Percentiles rank a stretch among this genome's conserved stretches.
Evolutionary conservation across 2,329 filamentous ascomycete species (phyloP).

Genomic region (Aspergillus sp.): DNA sequence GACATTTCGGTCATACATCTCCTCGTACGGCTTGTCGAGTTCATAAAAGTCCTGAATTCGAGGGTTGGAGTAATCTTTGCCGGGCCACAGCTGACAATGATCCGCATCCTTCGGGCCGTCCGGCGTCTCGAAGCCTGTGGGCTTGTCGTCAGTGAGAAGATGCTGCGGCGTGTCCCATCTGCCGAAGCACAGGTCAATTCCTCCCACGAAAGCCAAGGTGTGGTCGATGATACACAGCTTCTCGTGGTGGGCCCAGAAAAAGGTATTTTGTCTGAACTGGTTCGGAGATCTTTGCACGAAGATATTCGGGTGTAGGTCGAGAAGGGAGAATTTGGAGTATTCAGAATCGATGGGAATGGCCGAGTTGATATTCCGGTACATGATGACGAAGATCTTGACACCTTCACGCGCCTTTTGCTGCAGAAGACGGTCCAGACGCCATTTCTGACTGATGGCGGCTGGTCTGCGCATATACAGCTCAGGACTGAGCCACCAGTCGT

Average conservation of each 20-base stretch:
- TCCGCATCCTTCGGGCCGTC: constrained; percentile 79
- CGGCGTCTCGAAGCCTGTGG: constrained; percentile 83
- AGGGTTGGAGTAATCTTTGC: constrained; percentile 97
- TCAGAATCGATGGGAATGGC: constrained; percentile 97
- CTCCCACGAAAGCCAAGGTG: constrained; percentile 90
- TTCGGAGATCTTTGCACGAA: constrained; percentile 96
- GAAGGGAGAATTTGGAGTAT: constrained; percentile 93
- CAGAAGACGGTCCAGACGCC: constrained; percentile 89
- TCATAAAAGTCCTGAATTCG: constrained; percentile 92
- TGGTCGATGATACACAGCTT: constrained; percentile 98
- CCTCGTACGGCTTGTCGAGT: constrained; percentile 90
- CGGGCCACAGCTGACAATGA: constrained; percentile 93
- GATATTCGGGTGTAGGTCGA: constrained; percentile 93
- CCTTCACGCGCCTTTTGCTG: constrained; percentile 91
- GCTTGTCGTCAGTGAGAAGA: constrained; percentile 84
- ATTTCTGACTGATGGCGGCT: constrained; percentile 94
- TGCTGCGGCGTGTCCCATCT: constrained; percentile 97
- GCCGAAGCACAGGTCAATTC: constrained; percentile 94
- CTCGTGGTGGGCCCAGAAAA: constrained; percentile 98
- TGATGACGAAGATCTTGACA: constrained; percentile 95
- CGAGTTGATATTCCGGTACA: constrained; percentile 96
- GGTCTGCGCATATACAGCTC: constrained; percentile 94
- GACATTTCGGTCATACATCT: constrained; percentile 93
- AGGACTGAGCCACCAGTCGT: constrained; percentile 98
- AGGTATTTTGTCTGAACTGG: constrained; percentile 97